Conservation (phyloP, 257 asterid genomes). For the Linaria vulgaris region DNA sequence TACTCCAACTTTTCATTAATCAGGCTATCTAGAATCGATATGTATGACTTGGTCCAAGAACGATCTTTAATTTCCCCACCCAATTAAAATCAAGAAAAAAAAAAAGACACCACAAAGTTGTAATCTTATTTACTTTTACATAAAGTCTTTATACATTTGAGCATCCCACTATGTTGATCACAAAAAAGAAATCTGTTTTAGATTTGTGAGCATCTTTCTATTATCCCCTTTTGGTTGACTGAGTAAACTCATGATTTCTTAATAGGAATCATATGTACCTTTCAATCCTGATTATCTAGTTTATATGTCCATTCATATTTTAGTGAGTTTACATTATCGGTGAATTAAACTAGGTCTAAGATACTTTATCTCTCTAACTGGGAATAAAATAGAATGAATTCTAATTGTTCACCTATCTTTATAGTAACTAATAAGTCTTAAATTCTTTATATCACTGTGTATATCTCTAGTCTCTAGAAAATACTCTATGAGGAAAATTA, state of each 20-base stretch:
- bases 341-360: too few species aligned
- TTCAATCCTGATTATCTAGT: neutral
- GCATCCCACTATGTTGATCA: conserved; percentile 29
- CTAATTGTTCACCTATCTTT: too few species aligned
- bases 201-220: neutral
- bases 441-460: too few species aligned
- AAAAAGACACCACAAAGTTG: neutral
- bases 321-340: too few species aligned
- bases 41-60: conserved; percentile 36
- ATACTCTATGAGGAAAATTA: too few species aligned
- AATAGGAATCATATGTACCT: neutral
- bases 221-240: conserved; percentile 10
- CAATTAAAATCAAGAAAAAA: neutral
- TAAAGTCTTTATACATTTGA: conserved; percentile 26
- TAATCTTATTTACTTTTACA: neutral
- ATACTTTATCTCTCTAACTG: too few species aligned
- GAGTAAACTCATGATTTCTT: conserved; percentile 3
- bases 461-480: too few species aligned
- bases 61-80: neutral
- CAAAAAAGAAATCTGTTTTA: neutral
- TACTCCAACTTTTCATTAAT: conserved; percentile 29
- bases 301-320: neutral
- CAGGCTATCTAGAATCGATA: conserved; percentile 5
- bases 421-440: too few species aligned
- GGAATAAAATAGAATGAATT: too few species aligned